These are phyloP conservation scores for Paraphoma chrysanthemicola DNA, from an alignment of 2,329 filamentous ascomycete genomes.

Conservation along the genomic window DNA sequence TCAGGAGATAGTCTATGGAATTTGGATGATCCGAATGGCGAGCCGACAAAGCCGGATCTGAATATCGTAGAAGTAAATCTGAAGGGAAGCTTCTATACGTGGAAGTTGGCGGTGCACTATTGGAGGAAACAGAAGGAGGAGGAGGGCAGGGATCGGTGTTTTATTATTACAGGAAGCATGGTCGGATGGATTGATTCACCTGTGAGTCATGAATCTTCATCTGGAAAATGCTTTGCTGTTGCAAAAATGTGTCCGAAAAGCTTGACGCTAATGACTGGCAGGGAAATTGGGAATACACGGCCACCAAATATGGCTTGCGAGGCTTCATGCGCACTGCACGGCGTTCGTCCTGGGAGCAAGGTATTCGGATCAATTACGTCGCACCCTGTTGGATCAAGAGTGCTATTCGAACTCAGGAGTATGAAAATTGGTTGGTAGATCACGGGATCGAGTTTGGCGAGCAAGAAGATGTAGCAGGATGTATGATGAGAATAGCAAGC, in stretches of 20 bases:
- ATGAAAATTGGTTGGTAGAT: conserved; percentile 51
- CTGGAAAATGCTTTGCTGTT: too few species aligned
- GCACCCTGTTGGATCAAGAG: conserved; percentile 29
- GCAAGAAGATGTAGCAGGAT: conserved; percentile 39
- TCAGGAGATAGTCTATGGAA: conserved; percentile 58
- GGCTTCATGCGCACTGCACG: conserved; percentile 23
- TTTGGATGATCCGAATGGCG: conserved; percentile 38
- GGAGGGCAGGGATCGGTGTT: conserved; percentile 20
- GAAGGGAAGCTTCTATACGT: conserved; percentile 22
- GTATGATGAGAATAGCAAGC: conserved; percentile 42
- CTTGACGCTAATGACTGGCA: neutral
- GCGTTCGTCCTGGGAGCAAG: conserved; percentile 20
- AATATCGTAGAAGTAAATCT: conserved; percentile 24
- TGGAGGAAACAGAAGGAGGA: conserved; percentile 24
- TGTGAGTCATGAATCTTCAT: conserved; percentile 4
- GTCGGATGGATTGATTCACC: conserved; percentile 26
- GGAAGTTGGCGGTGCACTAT: conserved; percentile 27
- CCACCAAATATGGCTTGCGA: conserved; percentile 34
- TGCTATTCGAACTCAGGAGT: conserved; percentile 45
- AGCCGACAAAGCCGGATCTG: conserved; percentile 21
- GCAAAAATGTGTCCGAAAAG: too few species aligned
- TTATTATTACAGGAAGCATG: conserved; percentile 26
- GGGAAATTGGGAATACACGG: conserved; percentile 49
- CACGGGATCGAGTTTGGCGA: conserved; percentile 51
- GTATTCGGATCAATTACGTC: conserved; percentile 25